These are phyloP conservation scores for Beauveria medogensis DNA, from an alignment of 2,329 filamentous ascomycete genomes.

Conservation along the genomic window DNA sequence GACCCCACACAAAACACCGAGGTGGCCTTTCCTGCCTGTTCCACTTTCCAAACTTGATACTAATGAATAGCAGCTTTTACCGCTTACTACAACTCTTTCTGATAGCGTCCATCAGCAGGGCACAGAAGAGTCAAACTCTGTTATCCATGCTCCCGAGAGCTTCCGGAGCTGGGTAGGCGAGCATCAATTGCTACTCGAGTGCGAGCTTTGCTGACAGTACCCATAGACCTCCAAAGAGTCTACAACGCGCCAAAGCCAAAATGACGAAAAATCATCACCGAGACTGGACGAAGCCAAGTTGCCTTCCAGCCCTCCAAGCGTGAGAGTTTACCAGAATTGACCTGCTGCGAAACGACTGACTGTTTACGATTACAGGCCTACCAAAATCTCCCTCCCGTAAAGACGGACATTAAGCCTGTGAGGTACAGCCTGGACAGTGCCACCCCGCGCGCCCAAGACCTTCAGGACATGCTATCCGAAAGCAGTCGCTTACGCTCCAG, in stretches of 20 bases:
- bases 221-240: conserved; percentile 35
- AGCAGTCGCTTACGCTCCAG: conserved; percentile 52
- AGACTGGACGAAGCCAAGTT: conserved; percentile 29
- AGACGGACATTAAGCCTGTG: conserved; percentile 62
- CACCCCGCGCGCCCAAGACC: conserved; percentile 76
- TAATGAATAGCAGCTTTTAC: conserved; percentile 33
- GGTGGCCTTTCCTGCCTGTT: conserved; percentile 20
- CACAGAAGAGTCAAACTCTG: conserved; percentile 75
- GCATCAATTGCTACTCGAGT: neutral
- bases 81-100: conserved; percentile 49
- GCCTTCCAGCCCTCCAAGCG: conserved; percentile 17
- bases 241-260: conserved; percentile 25
- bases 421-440: conserved; percentile 59
- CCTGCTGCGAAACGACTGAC: neutral
- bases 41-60: neutral
- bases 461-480: conserved; percentile 61
- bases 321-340: conserved; percentile 9
- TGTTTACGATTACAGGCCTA: conserved; percentile 8
- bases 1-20: conserved; percentile 25
- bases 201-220: conserved; percentile 16
- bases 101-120: conserved; percentile 49
- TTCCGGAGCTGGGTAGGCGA: conserved; percentile 69
- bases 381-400: conserved; percentile 61
- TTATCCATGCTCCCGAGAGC: conserved; percentile 82
- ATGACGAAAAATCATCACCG: conserved; percentile 29